Evolutionary conservation across 164 flowering plant genomes (phyloP).

Genomic region (Aristolochia californica): DNA sequence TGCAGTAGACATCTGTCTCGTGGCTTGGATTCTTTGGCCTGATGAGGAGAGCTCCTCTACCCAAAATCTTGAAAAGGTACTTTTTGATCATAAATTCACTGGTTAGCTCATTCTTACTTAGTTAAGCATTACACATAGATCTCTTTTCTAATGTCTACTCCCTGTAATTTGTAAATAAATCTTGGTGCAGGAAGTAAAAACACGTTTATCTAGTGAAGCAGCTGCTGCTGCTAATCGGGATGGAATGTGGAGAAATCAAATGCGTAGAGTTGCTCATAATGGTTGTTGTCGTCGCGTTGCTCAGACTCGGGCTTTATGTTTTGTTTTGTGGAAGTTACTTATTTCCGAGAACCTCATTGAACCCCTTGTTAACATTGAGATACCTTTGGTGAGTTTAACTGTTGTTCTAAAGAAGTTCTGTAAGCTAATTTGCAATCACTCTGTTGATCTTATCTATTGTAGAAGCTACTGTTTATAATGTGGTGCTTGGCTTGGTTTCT

Average conservation of each 20-base stretch:
- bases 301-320: slow-evolving; percentile 58
- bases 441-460: too few relatives aligned
- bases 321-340: slow-evolving; percentile 78
- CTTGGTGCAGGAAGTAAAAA: slow-evolving; percentile 68
- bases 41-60: slow-evolving; percentile 86
- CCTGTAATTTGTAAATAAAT: neutral
- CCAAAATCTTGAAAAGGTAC: slow-evolving; percentile 94
- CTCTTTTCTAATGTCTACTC: too few relatives aligned
- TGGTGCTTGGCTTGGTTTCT: too few relatives aligned
- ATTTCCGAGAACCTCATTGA: slow-evolving; percentile 66
- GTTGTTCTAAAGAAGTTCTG: too few relatives aligned
- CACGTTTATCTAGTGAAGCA: slow-evolving; percentile 70
- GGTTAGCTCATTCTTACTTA: too few relatives aligned
- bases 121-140: too few relatives aligned
- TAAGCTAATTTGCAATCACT: too few relatives aligned
- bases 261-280: slow-evolving; percentile 88
- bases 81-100: neutral
- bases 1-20: slow-evolving; percentile 63
- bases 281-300: slow-evolving; percentile 98
- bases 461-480: too few relatives aligned
- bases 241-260: slow-evolving; percentile 98
- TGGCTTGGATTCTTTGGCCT: slow-evolving; percentile 95
- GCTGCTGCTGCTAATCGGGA: slow-evolving; percentile 72
- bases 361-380: slow-evolving; percentile 50
- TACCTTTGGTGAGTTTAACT: slow-evolving; percentile 52